Evolutionary conservation across 2,329 filamentous ascomycete species (phyloP).

Genomic region (Geosmithia putterillii): DNA sequence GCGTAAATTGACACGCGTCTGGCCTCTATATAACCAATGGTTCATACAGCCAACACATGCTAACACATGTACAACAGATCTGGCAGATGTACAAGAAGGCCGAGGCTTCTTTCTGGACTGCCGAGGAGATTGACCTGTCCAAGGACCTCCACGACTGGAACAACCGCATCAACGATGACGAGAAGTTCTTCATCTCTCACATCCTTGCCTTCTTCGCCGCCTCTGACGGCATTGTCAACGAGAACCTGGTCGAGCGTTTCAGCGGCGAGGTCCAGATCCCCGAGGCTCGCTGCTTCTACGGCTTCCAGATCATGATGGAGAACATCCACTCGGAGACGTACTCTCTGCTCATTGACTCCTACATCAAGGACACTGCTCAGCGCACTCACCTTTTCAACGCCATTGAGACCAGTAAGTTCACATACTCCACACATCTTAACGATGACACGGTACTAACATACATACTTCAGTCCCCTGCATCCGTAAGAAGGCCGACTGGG

Average conservation of each 20-base stretch:
- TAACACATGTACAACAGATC: conserved; percentile 50
- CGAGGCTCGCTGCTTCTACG: conserved; percentile 98
- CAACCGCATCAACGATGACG: conserved; percentile 91
- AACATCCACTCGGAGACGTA: conserved; percentile 99
- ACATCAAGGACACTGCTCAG: conserved; percentile 96
- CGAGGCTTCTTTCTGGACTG: conserved; percentile 99
- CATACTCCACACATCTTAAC: neutral
- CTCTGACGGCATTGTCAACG: conserved; percentile 97
- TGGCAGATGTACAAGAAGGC: conserved; percentile 99
- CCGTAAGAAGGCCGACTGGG: conserved; percentile 98
- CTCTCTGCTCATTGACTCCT: conserved; percentile 96
- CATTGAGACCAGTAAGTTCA: conserved; percentile 73
- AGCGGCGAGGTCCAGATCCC: conserved; percentile 93
- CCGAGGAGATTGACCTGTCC: conserved; percentile 97
- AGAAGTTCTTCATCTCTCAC: conserved; percentile 97
- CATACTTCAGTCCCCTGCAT: conserved; percentile 69
- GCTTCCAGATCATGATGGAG: conserved; percentile 99
- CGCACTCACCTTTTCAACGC: conserved; percentile 93
- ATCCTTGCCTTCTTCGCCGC: conserved; percentile 98
- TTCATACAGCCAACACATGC: conserved; percentile 13
- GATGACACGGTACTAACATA: conserved; percentile 8
- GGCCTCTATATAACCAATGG: conserved; percentile 18
- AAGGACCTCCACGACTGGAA: conserved; percentile 99
- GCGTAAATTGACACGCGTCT: conserved; percentile 52
- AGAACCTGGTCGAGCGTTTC: conserved; percentile 98